Percentiles rank a stretch among this genome's conserved stretches.
Conservation (phyloP, 352 stramenopile species). For the Phytophthora hibernalis region DNA sequence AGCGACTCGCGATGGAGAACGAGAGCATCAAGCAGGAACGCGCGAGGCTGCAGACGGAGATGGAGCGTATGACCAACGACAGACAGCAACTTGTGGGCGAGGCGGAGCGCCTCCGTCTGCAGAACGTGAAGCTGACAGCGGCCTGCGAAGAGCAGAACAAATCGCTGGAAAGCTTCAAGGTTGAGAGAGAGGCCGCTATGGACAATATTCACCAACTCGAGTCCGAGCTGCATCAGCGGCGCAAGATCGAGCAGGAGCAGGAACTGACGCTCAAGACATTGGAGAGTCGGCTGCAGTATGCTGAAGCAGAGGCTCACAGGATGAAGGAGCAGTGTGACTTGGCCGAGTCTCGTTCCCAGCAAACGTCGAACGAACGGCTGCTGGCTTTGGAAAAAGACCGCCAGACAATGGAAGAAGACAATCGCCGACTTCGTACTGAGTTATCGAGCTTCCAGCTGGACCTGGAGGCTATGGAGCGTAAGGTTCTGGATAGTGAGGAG, state of each 20-base stretch:
- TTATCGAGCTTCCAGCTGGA: slow-evolving; percentile 57
- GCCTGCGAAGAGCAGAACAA: slow-evolving; percentile 65
- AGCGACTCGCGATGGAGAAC: slow-evolving; percentile 55
- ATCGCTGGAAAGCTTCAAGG: slow-evolving; percentile 54
- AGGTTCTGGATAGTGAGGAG: slow-evolving; percentile 51
- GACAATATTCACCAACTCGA: slow-evolving; percentile 61
- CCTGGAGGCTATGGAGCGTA: slow-evolving; percentile 53
- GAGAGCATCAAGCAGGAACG: slow-evolving; percentile 63
- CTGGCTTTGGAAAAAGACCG: slow-evolving; percentile 60
- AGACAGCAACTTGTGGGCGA: slow-evolving; percentile 58
- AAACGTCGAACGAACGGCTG: slow-evolving; percentile 68
- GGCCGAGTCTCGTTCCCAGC: slow-evolving; percentile 45
- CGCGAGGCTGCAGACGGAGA: slow-evolving; percentile 50
- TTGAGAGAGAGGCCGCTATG: slow-evolving; percentile 49
- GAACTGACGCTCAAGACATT: slow-evolving; percentile 51
- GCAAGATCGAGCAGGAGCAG: slow-evolving; percentile 47
- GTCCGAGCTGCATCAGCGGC: slow-evolving; percentile 49
- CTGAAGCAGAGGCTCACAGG: slow-evolving; percentile 48
- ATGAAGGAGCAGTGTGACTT: slow-evolving; percentile 55
- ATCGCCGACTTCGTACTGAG: slow-evolving; percentile 54
- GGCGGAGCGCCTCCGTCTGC: slow-evolving; percentile 47
- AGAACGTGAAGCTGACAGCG: slow-evolving; percentile 63
- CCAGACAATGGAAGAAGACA: slow-evolving; percentile 60
- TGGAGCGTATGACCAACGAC: slow-evolving; percentile 56
- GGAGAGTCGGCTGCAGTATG: slow-evolving; percentile 50